These are phyloP conservation scores for Pseudevernia furfuracea DNA, from an alignment of 495 filamentous ascomycete genomes.

Conservation along the genomic window DNA sequence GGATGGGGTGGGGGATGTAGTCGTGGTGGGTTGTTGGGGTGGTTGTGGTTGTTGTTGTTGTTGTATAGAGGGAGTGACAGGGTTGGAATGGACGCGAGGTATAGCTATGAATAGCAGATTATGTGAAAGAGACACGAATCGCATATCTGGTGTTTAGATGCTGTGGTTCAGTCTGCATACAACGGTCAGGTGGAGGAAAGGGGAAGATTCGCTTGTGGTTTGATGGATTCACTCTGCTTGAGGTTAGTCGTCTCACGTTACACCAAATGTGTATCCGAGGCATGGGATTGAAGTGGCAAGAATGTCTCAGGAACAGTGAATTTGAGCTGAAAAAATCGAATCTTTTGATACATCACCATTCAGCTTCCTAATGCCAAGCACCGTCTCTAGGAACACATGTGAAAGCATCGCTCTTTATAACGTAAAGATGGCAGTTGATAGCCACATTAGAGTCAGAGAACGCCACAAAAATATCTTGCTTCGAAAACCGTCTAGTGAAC, in stretches of 20 bases:
- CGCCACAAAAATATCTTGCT: background rate
- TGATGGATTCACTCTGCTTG: background rate
- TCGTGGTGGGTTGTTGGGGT: background rate
- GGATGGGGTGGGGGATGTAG: background rate
- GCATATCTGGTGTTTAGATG: background rate
- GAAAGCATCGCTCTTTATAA: background rate
- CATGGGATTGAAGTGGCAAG: background rate
- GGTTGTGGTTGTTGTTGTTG: background rate
- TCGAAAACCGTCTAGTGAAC: conserved; percentile 7
- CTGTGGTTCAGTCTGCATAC: background rate
- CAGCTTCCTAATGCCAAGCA: background rate
- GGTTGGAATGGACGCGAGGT: background rate
- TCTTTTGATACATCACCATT: background rate
- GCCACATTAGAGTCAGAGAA: background rate
- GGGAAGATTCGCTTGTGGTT: background rate
- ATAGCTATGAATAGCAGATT: background rate
- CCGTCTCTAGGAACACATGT: background rate
- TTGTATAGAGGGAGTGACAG: background rate
- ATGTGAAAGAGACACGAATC: background rate
- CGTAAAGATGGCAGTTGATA: background rate
- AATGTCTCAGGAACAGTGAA: background rate
- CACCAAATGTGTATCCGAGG: background rate
- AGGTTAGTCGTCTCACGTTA: background rate
- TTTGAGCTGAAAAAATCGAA: background rate
- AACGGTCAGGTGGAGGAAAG: background rate